Conservation (phyloP, 495 filamentous ascomycete genomes). For the Aspergillus indologenus region DNA sequence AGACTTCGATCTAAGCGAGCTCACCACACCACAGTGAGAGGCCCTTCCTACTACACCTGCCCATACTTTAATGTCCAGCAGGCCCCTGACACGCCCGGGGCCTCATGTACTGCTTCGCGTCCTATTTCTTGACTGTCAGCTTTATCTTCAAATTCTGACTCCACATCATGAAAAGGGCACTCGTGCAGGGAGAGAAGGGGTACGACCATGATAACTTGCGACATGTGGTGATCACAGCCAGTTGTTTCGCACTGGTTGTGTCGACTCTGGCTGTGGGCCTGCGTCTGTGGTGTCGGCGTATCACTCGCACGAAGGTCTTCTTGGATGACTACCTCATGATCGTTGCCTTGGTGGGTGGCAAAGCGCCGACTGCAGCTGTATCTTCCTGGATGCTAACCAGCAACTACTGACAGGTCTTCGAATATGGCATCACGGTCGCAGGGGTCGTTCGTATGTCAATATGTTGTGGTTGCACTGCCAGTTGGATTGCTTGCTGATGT, state of each 20-base stretch:
- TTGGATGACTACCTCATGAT: slow-evolving; percentile 20
- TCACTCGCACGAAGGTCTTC: slow-evolving; percentile 16
- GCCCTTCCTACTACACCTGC: neutral
- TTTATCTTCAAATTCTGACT: neutral
- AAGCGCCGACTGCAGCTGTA: neutral
- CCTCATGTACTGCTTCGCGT: neutral
- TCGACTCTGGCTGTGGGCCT: slow-evolving; percentile 14
- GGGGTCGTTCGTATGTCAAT: slow-evolving; percentile 15
- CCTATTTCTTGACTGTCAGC: neutral
- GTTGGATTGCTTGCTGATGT: neutral
- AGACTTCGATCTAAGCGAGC: neutral
- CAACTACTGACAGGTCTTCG: slow-evolving; percentile 8
- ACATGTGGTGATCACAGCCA: slow-evolving; percentile 15
- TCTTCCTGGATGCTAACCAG: neutral
- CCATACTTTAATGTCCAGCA: neutral
- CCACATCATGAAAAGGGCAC: neutral
- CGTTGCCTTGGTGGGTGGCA: slow-evolving; percentile 8
- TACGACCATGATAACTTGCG: slow-evolving; percentile 11
- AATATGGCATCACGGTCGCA: slow-evolving; percentile 13
- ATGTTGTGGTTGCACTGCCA: neutral
- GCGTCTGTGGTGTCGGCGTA: slow-evolving; percentile 11
- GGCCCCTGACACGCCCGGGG: no score
- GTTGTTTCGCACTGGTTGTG: slow-evolving; percentile 11
- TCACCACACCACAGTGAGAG: neutral
- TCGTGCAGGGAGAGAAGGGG: neutral